These are phyloP conservation scores for Hibiscus trionum DNA, from an alignment of 345 rosid species.

Conservation along the genomic window DNA sequence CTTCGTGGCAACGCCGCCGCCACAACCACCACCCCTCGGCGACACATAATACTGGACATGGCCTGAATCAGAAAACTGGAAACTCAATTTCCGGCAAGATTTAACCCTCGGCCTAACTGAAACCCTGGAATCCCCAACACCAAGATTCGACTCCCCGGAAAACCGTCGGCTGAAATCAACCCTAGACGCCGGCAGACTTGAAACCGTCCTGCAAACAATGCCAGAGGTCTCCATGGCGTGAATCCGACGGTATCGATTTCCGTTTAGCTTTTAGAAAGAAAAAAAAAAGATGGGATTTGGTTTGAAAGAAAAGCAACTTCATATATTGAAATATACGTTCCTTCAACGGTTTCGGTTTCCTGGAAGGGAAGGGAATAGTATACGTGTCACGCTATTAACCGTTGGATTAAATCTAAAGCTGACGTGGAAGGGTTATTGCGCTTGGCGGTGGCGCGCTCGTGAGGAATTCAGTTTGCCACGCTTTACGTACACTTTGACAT, in stretches of 20 bases:
- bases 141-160: neutral
- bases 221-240: slow-evolving; percentile 1
- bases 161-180: neutral
- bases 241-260: neutral
- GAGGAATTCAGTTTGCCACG: slow-evolving; percentile 7
- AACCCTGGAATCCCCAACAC: neutral
- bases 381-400: neutral
- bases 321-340: neutral
- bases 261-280: neutral
- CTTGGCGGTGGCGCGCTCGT: slow-evolving; percentile 2
- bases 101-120: slow-evolving; percentile 1
- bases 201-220: slow-evolving; percentile 1
- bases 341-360: neutral
- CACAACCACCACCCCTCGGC: neutral
- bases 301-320: neutral
- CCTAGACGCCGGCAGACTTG: neutral
- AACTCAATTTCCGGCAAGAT: neutral
- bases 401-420: neutral
- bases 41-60: slow-evolving; percentile 24
- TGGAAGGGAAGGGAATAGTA: neutral
- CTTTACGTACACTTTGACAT: neutral
- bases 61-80: slow-evolving; percentile 25
- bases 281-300: neutral
- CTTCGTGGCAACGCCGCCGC: neutral
- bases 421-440: neutral